Evolutionary conservation across 805 yeast genomes (phyloP).

Genomic region (Sporopachydermia quercuum): DNA sequence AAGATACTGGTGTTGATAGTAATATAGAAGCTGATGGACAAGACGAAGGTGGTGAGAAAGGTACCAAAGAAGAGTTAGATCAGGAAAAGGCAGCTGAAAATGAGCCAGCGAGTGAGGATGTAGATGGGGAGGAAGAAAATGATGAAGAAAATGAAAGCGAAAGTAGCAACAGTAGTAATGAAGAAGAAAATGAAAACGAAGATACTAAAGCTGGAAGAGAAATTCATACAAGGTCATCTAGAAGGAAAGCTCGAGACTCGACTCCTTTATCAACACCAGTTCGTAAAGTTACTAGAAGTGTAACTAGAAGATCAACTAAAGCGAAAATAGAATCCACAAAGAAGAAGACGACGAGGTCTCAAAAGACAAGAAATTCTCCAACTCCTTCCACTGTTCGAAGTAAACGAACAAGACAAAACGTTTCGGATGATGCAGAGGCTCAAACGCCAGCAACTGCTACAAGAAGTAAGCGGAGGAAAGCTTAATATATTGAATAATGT

Average conservation of each 20-base stretch:
- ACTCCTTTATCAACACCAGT: no score
- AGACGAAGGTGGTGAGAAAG: constrained; percentile 3
- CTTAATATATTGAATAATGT: no score
- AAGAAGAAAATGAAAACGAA: constrained; percentile 3
- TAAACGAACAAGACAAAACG: neutral
- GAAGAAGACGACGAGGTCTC: neutral
- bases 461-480: neutral
- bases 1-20: constrained; percentile 10
- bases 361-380: neutral
- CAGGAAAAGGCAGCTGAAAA: constrained; percentile 18
- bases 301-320: constrained; percentile 5
- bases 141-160: constrained; percentile 5
- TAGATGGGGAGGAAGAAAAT: constrained; percentile 2
- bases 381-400: neutral
- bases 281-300: constrained; percentile 7
- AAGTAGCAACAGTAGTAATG: constrained; percentile 3
- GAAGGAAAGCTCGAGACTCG: constrained; percentile 11
- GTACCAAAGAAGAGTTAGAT: constrained; percentile 8
- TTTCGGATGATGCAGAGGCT: neutral
- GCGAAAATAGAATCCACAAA: neutral
- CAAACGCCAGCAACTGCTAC: neutral
- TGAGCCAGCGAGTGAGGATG: constrained; percentile 8
- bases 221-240: neutral
- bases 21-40: constrained; percentile 1
- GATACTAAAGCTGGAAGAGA: neutral